Percentiles rank a stretch among this genome's conserved stretches.
These are phyloP conservation scores for Tricholoma matsutake DNA, from an alignment of 768 basidiomycete species.

Conservation along the genomic window DNA sequence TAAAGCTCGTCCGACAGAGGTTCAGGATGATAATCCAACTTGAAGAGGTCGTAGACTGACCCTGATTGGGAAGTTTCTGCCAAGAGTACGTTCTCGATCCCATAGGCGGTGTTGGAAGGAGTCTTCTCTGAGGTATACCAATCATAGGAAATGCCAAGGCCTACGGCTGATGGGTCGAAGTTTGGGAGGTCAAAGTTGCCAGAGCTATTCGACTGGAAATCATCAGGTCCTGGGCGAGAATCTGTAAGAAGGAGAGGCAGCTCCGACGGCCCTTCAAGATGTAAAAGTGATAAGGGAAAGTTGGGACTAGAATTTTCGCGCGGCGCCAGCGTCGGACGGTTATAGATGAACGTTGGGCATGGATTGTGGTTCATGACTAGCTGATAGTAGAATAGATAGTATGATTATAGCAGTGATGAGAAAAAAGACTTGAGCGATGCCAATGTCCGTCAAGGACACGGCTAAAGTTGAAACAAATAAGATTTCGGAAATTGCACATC, in stretches of 20 bases:
- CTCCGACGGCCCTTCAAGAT: slow-evolving; percentile 16
- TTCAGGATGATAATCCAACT: slow-evolving; percentile 8
- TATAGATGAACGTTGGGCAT: slow-evolving; percentile 12
- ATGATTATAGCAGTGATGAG: background rate
- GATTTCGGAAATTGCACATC: background rate
- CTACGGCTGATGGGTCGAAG: background rate
- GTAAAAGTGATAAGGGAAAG: slow-evolving; percentile 19
- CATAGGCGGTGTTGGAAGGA: background rate
- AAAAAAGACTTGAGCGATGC: background rate
- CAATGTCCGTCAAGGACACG: slow-evolving; percentile 16
- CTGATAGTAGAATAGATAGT: background rate
- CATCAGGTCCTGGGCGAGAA: slow-evolving; percentile 19
- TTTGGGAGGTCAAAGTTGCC: slow-evolving; percentile 9
- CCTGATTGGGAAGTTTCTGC: background rate
- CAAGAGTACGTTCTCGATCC: background rate
- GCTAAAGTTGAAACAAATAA: background rate
- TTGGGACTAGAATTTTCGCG: slow-evolving; percentile 18
- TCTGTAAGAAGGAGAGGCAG: slow-evolving; percentile 4
- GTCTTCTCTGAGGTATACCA: background rate
- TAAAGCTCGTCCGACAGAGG: slow-evolving; percentile 14
- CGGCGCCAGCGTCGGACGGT: slow-evolving; percentile 28
- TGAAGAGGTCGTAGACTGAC: background rate
- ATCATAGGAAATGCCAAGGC: slow-evolving; percentile 27
- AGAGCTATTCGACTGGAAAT: slow-evolving; percentile 36
- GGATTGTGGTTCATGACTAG: slow-evolving; percentile 13